These are phyloP conservation scores for Pseudocercospora crystallina DNA, from an alignment of 2,329 filamentous ascomycete species.

Conservation along the genomic window DNA sequence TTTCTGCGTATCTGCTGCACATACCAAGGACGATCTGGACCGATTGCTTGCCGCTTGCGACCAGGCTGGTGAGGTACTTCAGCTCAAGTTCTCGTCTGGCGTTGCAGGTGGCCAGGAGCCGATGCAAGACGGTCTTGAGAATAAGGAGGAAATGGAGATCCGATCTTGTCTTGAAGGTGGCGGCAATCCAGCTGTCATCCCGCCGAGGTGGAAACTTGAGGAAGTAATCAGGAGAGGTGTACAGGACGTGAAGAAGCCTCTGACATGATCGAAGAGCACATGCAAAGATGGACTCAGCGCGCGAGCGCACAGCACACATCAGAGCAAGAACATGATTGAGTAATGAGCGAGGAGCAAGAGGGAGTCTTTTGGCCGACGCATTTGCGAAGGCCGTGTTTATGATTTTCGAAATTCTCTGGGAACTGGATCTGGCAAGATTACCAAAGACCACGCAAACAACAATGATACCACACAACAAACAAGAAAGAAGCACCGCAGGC, in stretches of 20 bases:
- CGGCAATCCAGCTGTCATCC: constrained; percentile 49
- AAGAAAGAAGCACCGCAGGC: constrained; percentile 3
- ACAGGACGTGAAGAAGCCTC: constrained; percentile 70
- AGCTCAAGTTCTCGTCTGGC: constrained; percentile 96
- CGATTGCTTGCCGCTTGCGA: constrained; percentile 85
- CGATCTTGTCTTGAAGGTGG: constrained; percentile 54
- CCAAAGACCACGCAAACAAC: no score
- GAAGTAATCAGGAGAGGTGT: constrained; percentile 73
- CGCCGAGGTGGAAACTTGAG: constrained; percentile 77
- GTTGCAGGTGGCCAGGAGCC: constrained; percentile 84
- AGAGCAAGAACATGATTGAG: neutral
- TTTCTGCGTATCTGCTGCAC: constrained; percentile 92
- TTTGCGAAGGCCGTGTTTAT: neutral
- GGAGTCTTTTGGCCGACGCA: neutral
- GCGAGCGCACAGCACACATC: constrained; percentile 2
- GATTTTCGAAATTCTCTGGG: neutral
- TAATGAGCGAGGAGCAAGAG: neutral
- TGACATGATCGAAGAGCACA: constrained; percentile 38
- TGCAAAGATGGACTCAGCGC: neutral
- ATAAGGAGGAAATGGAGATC: constrained; percentile 69
- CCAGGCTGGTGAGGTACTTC: constrained; percentile 85
- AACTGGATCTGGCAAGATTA: no score
- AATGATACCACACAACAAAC: neutral
- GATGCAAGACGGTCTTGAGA: constrained; percentile 67
- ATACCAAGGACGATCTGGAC: constrained; percentile 98